Conservation (phyloP, 176 grass and related monocot genomes). For the barley (Hordeum vulgare) region DNA sequence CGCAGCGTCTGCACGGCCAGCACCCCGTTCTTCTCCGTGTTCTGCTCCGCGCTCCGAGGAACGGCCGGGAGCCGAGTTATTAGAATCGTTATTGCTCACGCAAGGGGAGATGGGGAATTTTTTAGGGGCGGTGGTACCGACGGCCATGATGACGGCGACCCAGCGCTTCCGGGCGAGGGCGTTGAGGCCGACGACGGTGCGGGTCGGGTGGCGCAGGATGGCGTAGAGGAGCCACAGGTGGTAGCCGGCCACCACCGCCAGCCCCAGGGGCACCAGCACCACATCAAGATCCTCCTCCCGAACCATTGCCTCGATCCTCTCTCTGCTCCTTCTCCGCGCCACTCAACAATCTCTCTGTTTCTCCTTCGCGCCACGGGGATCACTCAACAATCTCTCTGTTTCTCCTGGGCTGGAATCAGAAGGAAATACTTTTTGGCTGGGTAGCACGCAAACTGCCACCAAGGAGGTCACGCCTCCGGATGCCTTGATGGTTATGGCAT, state of each 20-base stretch:
- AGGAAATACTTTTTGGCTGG: background rate
- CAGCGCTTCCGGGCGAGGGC: constrained; percentile 55
- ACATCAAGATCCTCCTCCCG: constrained; percentile 60
- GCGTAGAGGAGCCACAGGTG: constrained; percentile 61
- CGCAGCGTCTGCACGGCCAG: constrained; percentile 75
- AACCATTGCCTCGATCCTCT: constrained; percentile 9
- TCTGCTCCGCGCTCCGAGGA: background rate
- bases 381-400: background rate
- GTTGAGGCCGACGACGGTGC: constrained; percentile 75
- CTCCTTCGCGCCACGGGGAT: too few species aligned
- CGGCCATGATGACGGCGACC: constrained; percentile 67
- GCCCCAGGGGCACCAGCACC: constrained; percentile 64
- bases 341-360: background rate
- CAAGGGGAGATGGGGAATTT: background rate
- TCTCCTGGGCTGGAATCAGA: background rate
- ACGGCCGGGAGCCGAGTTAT: background rate
- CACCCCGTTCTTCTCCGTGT: constrained; percentile 59
- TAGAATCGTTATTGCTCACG: background rate
- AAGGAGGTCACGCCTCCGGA: too few species aligned
- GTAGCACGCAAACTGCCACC: background rate
- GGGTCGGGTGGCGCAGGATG: constrained; percentile 37
- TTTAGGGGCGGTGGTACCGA: constrained; percentile 12
- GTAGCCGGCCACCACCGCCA: constrained; percentile 41
- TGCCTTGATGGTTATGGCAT: too few species aligned
- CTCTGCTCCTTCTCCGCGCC: background rate